A percentile compares a stretch with the other conserved stretches of the same genome.
These are phyloP conservation scores for Penicillium coffeae DNA, from an alignment of 495 filamentous ascomycete genomes.

Conservation along the genomic window DNA sequence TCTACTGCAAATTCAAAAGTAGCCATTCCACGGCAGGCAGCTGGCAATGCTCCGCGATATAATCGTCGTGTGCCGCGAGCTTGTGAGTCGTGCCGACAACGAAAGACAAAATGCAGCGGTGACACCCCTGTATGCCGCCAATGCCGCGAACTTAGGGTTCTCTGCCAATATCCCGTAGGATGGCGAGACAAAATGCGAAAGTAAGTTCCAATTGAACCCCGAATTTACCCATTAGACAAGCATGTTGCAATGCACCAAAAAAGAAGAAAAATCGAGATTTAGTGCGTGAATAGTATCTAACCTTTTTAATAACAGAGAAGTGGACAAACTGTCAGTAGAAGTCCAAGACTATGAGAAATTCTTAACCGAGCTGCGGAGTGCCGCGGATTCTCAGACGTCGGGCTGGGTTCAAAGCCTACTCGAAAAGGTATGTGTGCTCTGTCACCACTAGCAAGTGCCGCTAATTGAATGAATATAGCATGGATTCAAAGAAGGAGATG, in stretches of 20 bases:
- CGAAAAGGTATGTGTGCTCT: constrained; percentile 33
- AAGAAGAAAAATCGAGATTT: no score
- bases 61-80: constrained; percentile 51
- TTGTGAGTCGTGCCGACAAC: constrained; percentile 68
- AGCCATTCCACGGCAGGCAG: constrained; percentile 44
- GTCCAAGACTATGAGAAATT: constrained; percentile 49
- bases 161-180: constrained; percentile 53
- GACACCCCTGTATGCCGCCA: constrained; percentile 54
- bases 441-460: neutral
- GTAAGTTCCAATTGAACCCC: constrained; percentile 29
- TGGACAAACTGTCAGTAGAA: constrained; percentile 41
- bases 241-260: neutral
- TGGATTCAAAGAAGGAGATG: constrained; percentile 3
- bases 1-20: constrained; percentile 34
- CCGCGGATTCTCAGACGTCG: constrained; percentile 29
- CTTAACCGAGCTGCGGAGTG: constrained; percentile 33
- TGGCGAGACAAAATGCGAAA: constrained; percentile 58
- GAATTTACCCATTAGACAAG: neutral
- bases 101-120: constrained; percentile 63
- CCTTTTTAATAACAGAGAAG: constrained; percentile 25
- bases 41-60: constrained; percentile 27
- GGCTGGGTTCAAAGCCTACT: constrained; percentile 32
- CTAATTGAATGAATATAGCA: constrained; percentile 4
- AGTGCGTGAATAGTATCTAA: no score
- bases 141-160: constrained; percentile 50